Conservation (phyloP, 2,329 filamentous ascomycete genomes). For the Bipolaris sorokiniana region DNA sequence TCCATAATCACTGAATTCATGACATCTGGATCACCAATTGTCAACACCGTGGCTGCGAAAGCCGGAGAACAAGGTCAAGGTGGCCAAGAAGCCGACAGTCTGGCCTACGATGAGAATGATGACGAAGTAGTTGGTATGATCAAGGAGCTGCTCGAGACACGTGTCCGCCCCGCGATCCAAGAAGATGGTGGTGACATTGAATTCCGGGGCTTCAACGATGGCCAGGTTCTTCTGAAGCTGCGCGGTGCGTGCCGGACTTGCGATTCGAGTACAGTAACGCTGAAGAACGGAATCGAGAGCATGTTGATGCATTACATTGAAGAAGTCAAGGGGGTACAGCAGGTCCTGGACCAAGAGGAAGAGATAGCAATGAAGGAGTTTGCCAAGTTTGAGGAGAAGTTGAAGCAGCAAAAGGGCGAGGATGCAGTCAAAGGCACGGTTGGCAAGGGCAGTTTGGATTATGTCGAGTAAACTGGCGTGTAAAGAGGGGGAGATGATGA, state of each 20-base stretch:
- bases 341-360: conserved; percentile 90
- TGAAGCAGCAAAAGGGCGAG: conserved; percentile 64
- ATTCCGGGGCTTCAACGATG: conserved; percentile 85
- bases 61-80: conserved; percentile 58
- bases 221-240: conserved; percentile 84
- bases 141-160: conserved; percentile 93
- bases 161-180: conserved; percentile 93
- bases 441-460: conserved; percentile 61
- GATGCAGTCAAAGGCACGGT: conserved; percentile 58
- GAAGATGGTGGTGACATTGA: conserved; percentile 98
- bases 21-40: conserved; percentile 80
- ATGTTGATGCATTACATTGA: conserved; percentile 96
- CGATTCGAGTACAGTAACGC: conserved; percentile 92
- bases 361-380: conserved; percentile 87
- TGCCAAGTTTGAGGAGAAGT: conserved; percentile 90
- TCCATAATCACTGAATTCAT: conserved; percentile 92
- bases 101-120: conserved; percentile 88
- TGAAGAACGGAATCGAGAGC: conserved; percentile 97
- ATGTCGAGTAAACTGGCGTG: conserved; percentile 41
- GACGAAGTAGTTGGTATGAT: conserved; percentile 97
- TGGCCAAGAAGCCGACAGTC: conserved; percentile 66
- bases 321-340: conserved; percentile 90
- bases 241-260: conserved; percentile 93
- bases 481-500: neutral
- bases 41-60: conserved; percentile 71